Percentiles rank a stretch among this genome's conserved stretches.
These are phyloP conservation scores for Yamadazyma atlantica DNA, from an alignment of 1,139 yeast species.

Conservation along the genomic window DNA sequence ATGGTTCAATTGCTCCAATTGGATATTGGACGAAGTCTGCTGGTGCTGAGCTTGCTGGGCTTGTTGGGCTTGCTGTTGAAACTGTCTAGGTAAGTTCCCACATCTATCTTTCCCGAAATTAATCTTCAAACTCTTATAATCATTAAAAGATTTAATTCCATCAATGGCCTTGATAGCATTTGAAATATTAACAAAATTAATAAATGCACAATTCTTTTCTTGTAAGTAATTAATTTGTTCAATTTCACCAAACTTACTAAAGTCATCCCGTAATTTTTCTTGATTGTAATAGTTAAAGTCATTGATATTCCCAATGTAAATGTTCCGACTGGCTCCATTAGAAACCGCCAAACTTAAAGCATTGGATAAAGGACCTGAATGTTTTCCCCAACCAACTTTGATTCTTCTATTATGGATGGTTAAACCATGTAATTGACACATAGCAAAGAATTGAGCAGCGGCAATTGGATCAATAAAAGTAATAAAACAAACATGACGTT, in stretches of 20 bases:
- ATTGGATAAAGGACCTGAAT: slow-evolving; percentile 85
- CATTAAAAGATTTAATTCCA: slow-evolving; percentile 49
- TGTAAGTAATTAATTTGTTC: slow-evolving; percentile 78
- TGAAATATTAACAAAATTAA: slow-evolving; percentile 77
- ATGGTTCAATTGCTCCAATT: slow-evolving; percentile 17
- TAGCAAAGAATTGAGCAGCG: slow-evolving; percentile 90
- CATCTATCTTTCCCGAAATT: slow-evolving; percentile 92
- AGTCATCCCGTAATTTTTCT: slow-evolving; percentile 60
- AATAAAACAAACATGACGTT: slow-evolving; percentile 86
- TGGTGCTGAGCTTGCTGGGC: slow-evolving; percentile 11
- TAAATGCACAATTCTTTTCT: slow-evolving; percentile 79
- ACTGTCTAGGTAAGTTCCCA: slow-evolving; percentile 73
- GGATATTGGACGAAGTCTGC: slow-evolving; percentile 12
- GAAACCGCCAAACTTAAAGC: slow-evolving; percentile 82
- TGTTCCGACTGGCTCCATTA: slow-evolving; percentile 91
- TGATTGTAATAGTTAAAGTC: slow-evolving; percentile 53
- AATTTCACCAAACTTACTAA: slow-evolving; percentile 73
- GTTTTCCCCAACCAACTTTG: slow-evolving; percentile 96
- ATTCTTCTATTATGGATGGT: slow-evolving; percentile 78
- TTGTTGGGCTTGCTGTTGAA: slow-evolving; percentile 28
- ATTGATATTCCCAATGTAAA: slow-evolving; percentile 71
- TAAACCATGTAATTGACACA: slow-evolving; percentile 80
- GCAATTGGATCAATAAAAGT: slow-evolving; percentile 90
- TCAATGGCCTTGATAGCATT: slow-evolving; percentile 82
- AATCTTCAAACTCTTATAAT: slow-evolving; percentile 63